Evolutionary conservation across 2,329 filamentous ascomycete species (phyloP), one percentile per base, ranked within the genome.

Genomic region (Westerdykella ornata): DNA sequence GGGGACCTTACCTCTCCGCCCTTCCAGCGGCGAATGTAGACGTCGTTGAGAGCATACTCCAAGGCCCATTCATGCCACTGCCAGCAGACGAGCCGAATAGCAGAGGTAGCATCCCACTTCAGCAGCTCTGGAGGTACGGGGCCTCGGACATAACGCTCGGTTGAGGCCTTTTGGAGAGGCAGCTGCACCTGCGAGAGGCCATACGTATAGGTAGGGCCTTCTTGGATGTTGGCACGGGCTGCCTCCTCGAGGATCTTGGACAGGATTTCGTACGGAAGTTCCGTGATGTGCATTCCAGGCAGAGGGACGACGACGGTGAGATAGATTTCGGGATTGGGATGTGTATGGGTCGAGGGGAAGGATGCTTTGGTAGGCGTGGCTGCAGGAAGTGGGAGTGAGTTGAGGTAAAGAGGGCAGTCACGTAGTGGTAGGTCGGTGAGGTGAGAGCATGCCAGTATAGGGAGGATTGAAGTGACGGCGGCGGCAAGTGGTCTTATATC

Each of bases 21-120:
- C 54, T 71, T 72, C 73, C 74, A 76, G 31, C 68, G 64, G 32
- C 71, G 69, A 46, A 76, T 70, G 49, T 74, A 75, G 38, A 77
- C 59, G 37, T 72, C 68, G 52, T 68, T 69, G 53, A 76, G 59
- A 43, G 72, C 70, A 57, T 74, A 74, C 30, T 66, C 63, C 45
- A 75, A 56, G 15, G 72, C 67, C 74, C 74, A 77, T 38, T 74
- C 65, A 52, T 76, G 74, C 73, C 74, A 77, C 45, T 56, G 52
- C 41, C 63, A 64, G 60, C 71, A 74, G 19, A 74, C 73, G 12
- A 69, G 66, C 32, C 74, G 70, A 38, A 77, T 67, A 13, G 68
- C 61, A 22, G 65, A 59, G 17, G 71, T 72, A 26, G 72, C 65
- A 46, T 74, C 71, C 74, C 74, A 77, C 46, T 69, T 68, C 37